A percentile compares a stretch with the other conserved stretches of the same genome.
Conservation (phyloP, 2,329 filamentous ascomycete species). For the Paraphoma sp. region DNA sequence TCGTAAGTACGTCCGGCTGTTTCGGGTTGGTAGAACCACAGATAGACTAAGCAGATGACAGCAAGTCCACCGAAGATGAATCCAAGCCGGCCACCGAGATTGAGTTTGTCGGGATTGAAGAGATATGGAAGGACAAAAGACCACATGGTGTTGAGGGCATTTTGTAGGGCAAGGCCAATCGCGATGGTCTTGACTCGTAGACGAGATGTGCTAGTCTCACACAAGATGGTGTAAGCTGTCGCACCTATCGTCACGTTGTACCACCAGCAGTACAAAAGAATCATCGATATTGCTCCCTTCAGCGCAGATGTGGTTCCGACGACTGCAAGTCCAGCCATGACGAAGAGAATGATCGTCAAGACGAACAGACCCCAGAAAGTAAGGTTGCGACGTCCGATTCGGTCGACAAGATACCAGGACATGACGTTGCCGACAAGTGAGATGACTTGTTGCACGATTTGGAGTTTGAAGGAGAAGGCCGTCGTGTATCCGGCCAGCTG, state of each 20-base stretch:
- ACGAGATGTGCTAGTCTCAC: slow-evolving; percentile 79
- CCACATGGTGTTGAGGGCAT: slow-evolving; percentile 45
- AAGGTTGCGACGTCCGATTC: slow-evolving; percentile 74
- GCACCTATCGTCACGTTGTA: slow-evolving; percentile 88
- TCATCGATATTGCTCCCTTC: slow-evolving; percentile 41
- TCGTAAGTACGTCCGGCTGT: slow-evolving; percentile 79
- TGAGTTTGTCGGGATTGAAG: slow-evolving; percentile 46
- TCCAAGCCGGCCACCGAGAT: slow-evolving; percentile 79
- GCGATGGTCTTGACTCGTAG: slow-evolving; percentile 75
- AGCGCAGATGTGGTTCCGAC: slow-evolving; percentile 62
- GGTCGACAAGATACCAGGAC: slow-evolving; percentile 78
- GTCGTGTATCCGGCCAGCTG: slow-evolving; percentile 50
- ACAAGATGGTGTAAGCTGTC: slow-evolving; percentile 84
- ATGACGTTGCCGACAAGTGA: slow-evolving; percentile 69
- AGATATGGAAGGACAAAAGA: slow-evolving; percentile 48
- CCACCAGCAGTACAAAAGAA: slow-evolving; percentile 59
- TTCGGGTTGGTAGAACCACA: slow-evolving; percentile 79
- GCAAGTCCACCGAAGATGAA: slow-evolving; percentile 87
- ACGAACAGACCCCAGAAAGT: slow-evolving; percentile 71
- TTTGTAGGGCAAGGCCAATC: slow-evolving; percentile 47
- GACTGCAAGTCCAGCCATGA: slow-evolving; percentile 43
- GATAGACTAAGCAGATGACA: slow-evolving; percentile 77
- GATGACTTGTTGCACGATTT: slow-evolving; percentile 61
- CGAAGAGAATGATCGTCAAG: slow-evolving; percentile 73
- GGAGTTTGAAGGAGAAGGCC: slow-evolving; percentile 47